These are phyloP conservation scores for Ganoderma sinense DNA, from an alignment of 1,284 basidiomycete genomes.

Conservation along the genomic window DNA sequence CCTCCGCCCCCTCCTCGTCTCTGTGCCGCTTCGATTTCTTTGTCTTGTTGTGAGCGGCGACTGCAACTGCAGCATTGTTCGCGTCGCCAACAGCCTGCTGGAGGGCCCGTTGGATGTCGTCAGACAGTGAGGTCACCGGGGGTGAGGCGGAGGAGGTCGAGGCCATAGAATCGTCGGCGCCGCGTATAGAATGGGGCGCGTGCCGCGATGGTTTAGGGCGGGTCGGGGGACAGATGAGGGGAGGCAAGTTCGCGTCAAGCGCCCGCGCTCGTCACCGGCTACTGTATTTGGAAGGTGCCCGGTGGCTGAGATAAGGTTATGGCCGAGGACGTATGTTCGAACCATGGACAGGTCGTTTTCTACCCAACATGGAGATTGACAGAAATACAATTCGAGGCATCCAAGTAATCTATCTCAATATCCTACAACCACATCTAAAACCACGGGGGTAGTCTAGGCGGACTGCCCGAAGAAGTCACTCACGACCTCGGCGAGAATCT, in stretches of 20 bases:
- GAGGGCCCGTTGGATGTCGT: constrained; percentile 48
- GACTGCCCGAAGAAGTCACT: constrained; percentile 40
- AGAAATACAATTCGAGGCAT: too few relatives aligned
- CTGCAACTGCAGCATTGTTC: constrained; percentile 37
- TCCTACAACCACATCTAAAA: constrained; percentile 4
- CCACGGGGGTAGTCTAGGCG: constrained; percentile 1
- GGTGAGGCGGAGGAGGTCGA: constrained; percentile 26
- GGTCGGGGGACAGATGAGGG: constrained; percentile 38
- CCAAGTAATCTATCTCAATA: neutral
- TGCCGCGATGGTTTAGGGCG: constrained; percentile 39
- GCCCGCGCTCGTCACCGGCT: constrained; percentile 9
- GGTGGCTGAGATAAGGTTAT: constrained; percentile 19
- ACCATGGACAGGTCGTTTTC: neutral
- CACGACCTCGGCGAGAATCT: constrained; percentile 40
- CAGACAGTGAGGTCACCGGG: constrained; percentile 39
- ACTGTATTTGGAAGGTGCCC: neutral
- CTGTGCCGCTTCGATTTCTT: constrained; percentile 52
- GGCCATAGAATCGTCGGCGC: constrained; percentile 19
- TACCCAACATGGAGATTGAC: neutral
- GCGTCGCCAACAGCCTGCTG: constrained; percentile 52
- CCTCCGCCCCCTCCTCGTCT: constrained; percentile 36
- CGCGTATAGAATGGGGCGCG: constrained; percentile 26
- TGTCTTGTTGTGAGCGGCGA: constrained; percentile 37
- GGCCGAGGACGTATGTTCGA: neutral
- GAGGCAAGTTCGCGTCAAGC: constrained; percentile 38